These are phyloP conservation scores for Debaryomyces prosopidis DNA, from an alignment of 805 yeast species.

Conservation along the genomic window DNA sequence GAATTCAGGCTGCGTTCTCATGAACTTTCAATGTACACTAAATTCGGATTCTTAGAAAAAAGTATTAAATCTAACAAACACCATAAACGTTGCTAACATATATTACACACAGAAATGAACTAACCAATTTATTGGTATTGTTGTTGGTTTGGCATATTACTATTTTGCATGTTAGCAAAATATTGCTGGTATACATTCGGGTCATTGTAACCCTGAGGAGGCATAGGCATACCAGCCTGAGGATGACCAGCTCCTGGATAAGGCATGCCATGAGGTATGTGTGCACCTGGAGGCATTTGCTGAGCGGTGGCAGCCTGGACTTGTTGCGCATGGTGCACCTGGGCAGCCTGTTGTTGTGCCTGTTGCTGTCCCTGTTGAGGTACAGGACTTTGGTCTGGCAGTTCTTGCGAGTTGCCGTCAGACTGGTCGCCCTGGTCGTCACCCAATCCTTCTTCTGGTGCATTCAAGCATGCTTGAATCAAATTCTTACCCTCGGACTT, in stretches of 20 bases:
- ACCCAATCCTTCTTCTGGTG: conserved; percentile 82
- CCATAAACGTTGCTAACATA: background rate
- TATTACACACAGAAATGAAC: conserved; percentile 6
- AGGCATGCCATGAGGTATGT: conserved; percentile 46
- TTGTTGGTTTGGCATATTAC: conserved; percentile 49
- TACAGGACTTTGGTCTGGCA: conserved; percentile 42
- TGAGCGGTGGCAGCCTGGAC: conserved; percentile 28
- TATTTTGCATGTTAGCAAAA: conserved; percentile 55
- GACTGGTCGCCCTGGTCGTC: conserved; percentile 60
- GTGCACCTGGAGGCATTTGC: conserved; percentile 40
- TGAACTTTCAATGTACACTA: no score
- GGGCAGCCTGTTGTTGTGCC: conserved; percentile 27
- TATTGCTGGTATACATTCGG: conserved; percentile 66
- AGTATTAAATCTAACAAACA: background rate
- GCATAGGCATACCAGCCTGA: conserved; percentile 41
- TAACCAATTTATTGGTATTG: conserved; percentile 48
- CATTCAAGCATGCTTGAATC: conserved; percentile 94
- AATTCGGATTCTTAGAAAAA: no score
- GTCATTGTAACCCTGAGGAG: conserved; percentile 49
- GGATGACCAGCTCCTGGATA: conserved; percentile 45
- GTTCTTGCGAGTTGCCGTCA: conserved; percentile 46
- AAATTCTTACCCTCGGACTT: conserved; percentile 96
- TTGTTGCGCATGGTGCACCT: conserved; percentile 22
- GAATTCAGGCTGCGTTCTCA: no score
- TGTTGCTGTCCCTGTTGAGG: conserved; percentile 16